Conservation (phyloP, 305 asterid species). For the Withania somnifera region DNA sequence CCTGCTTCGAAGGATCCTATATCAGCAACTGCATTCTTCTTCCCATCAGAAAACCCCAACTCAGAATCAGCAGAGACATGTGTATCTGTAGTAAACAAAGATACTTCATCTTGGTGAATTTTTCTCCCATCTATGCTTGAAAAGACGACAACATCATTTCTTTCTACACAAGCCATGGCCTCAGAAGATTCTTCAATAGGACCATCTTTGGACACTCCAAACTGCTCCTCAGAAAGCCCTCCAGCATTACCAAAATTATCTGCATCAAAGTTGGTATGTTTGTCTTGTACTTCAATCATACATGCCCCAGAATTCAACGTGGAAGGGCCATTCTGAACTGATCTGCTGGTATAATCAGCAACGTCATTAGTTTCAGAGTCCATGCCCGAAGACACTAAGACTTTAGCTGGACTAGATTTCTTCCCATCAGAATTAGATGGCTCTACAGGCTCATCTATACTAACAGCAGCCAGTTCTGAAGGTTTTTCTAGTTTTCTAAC, state of each 20-base stretch:
- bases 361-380: neutral
- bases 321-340: constrained; percentile 9
- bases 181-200: constrained; percentile 16
- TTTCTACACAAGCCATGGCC: constrained; percentile 17
- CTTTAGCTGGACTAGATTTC: constrained; percentile 17
- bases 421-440: constrained; percentile 16
- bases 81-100: constrained; percentile 9
- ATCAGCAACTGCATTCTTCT: constrained; percentile 16
- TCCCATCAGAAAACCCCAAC: constrained; percentile 15
- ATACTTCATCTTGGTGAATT: constrained; percentile 12
- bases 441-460: constrained; percentile 13
- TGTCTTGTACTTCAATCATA: constrained; percentile 12
- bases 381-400: constrained; percentile 9
- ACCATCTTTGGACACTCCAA: constrained; percentile 9
- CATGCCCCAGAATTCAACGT: constrained; percentile 10
- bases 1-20: constrained; percentile 21
- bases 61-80: constrained; percentile 21
- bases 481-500: constrained; percentile 8
- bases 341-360: constrained; percentile 11
- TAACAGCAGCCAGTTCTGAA: constrained; percentile 11
- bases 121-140: constrained; percentile 16
- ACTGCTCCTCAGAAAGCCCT: constrained; percentile 15
- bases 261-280: constrained; percentile 5
- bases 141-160: constrained; percentile 11
- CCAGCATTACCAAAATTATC: constrained; percentile 9